phyloP scores from a whole-genome alignment of 2,329 filamentous ascomycete genomes.

The Aspergillus versicolor region DNA sequence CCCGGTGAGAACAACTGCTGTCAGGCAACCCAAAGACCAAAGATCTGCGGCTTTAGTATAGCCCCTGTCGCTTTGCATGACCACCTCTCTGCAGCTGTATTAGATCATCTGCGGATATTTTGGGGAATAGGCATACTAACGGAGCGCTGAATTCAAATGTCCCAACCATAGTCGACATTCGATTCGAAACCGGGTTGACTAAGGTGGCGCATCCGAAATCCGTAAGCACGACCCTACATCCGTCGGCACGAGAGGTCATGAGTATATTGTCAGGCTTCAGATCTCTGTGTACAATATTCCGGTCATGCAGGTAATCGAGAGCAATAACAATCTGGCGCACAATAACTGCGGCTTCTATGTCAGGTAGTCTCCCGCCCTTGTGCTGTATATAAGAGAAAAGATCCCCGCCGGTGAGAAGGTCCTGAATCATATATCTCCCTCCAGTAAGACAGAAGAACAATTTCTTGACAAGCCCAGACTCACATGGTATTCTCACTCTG shows the following conservation, averaged over 20 bases:
- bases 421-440: constrained; percentile 59
- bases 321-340: constrained; percentile 57
- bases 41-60: constrained; percentile 62
- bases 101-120: neutral
- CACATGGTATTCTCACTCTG: constrained; percentile 53
- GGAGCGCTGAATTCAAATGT: constrained; percentile 60
- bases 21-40: constrained; percentile 61
- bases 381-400: constrained; percentile 59
- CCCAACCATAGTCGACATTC: constrained; percentile 57
- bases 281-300: constrained; percentile 60
- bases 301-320: constrained; percentile 57
- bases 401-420: constrained; percentile 60
- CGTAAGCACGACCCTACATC: constrained; percentile 56
- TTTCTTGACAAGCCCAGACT: constrained; percentile 15
- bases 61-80: constrained; percentile 30
- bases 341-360: constrained; percentile 55
- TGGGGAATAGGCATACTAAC: constrained; percentile 41
- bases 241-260: constrained; percentile 53
- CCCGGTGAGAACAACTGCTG: constrained; percentile 53
- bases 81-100: constrained; percentile 25
- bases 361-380: constrained; percentile 47
- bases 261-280: constrained; percentile 65
- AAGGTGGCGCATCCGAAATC: constrained; percentile 60
- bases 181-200: constrained; percentile 26
- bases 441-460: constrained; percentile 11